Base-by-base conservation (phyloP, 2,329 filamentous ascomycete genomes). In the Epichloe elymi region DNA sequence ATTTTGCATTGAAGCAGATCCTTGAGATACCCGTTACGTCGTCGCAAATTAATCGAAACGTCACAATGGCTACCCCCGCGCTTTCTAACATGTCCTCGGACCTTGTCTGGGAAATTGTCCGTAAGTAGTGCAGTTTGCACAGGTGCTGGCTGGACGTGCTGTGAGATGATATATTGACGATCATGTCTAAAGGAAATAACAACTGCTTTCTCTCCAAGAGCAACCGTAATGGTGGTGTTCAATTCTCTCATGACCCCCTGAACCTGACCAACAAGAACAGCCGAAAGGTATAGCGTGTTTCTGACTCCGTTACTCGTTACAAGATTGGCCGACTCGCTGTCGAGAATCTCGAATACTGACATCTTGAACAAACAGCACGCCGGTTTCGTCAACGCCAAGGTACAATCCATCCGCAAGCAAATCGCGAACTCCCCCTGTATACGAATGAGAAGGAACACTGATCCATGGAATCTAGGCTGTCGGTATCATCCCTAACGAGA, bases 151-250 rank as follows among this genome's bases (percentile, higher is more conserved):
- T 4, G n/a, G 12, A 5, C 2, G 26, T 7, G 47, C 47, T 26
- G 20, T 35, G 14, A 14, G 30, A 53, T n/a, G 41, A 36, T 37
- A 15, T 39, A 8, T 15, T 40, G 20, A 51, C 37, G 20, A 43
- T 10, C 19, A 10, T 40, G 19, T 50, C 2, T 36, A 8, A 26
- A 96, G 90, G 89, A 75, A 75, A 74, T 76, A 82, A 88, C 76
- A 95, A 94, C 77, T 75, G 88, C 69, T 95, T 78, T 81, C 84
- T 95, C 70, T 86, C 91, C 70, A 95, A 95, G 85, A 86, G 88
- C 76, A 84, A 82, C 69, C 73, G 74, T 64, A 78, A 77, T 65
- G 89, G 87, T 67, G 86, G 87, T 70, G 77, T 86, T 63, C 86
- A 87, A 74, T 89, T 98, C 80, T 97, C 91, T 63, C 86, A 86